These are phyloP conservation scores for Starmerella gropengiesseri DNA, from an alignment of 805 yeast species.

Conservation along the genomic window DNA sequence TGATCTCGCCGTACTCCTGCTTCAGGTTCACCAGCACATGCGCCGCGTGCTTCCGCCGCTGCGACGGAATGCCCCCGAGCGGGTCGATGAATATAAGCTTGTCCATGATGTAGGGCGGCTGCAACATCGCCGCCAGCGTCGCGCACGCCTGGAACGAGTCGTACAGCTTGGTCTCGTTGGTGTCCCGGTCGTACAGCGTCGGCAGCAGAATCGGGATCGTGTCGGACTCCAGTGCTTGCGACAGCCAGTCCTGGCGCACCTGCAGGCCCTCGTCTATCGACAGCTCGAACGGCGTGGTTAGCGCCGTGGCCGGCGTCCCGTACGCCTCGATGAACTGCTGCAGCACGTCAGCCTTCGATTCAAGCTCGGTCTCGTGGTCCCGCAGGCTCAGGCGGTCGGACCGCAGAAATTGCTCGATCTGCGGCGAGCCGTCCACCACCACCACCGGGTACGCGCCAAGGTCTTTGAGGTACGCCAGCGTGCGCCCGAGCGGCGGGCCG, in stretches of 20 bases:
- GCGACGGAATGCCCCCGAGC: constrained; percentile 82
- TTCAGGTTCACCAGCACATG: constrained; percentile 79
- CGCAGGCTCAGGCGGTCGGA: constrained; percentile 6
- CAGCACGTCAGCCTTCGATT: constrained; percentile 7
- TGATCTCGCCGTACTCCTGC: constrained; percentile 65
- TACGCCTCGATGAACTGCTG: constrained; percentile 2
- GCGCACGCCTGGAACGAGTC: constrained; percentile 35
- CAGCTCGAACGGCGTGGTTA: constrained; percentile 34
- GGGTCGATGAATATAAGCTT: constrained; percentile 71
- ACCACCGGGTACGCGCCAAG: constrained; percentile 70
- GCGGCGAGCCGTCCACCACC: constrained; percentile 40
- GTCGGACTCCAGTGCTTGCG: constrained; percentile 37
- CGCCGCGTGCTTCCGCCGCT: constrained; percentile 60
- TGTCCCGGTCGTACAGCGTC: constrained; percentile 48
- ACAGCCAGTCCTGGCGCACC: constrained; percentile 31
- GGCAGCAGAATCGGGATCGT: constrained; percentile 50
- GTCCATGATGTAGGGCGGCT: constrained; percentile 41
- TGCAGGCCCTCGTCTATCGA: constrained; percentile 23
- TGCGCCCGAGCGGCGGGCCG: constrained; percentile 35
- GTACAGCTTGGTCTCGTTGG: constrained; percentile 33
- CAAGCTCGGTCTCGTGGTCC: constrained; percentile 15
- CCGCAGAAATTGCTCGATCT: constrained; percentile 24
- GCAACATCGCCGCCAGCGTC: constrained; percentile 33
- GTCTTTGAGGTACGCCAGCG: constrained; percentile 43
- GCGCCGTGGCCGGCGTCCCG: constrained; percentile 24